Base-by-base conservation (phyloP, 139 green algal species). In the Chlamydomonas incerta region DNA sequence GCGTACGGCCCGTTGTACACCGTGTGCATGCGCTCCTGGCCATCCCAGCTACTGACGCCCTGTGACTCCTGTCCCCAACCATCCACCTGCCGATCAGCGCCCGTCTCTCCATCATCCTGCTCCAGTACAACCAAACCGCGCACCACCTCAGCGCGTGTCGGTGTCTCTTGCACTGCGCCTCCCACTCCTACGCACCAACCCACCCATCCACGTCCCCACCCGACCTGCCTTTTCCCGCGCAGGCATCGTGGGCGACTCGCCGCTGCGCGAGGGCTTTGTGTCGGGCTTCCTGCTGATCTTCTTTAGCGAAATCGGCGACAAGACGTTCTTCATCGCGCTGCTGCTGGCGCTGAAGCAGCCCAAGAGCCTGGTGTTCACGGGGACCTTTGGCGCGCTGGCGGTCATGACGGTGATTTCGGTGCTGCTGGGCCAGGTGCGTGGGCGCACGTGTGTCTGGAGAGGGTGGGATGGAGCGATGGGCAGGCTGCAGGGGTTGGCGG, bases 281-380 rank as follows among this genome's bases (percentile, higher is more conserved):
- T 95, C 95, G 26, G 95, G 94, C 2, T 97, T 99, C 73, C 90
- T 99, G 33, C 94, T 99, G 0, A 99, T 99, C 63, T 94, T 99
- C 74, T 98, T 99, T 88, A 96, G 92, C 17, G 97, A 99, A 88
- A 96, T 99, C 5, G 97, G 97, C 35, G 97, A 99, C 91, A 99
- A 99, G 74, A 99, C 97, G 0, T 99, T 99, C 91, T 99, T 99
- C 91, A 98, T 99, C 52, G 97, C 97, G 3, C 75, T 98, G 74
- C 91, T 99, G 65, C 90, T 99, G 63, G 95, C 96, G 0, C 80
- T 98, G 60, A 92, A 94, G 76, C 87, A 94, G 58, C 81, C 91
- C 18, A 92, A 94, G 73, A 46, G 58, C 15, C 37, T 91, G 17
- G 97, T 99, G 4, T 99, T 99, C 87, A 86, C 84, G 14, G 97